Conservation (phyloP, 139 green algal genomes). For the Yamagishiella unicocca region DNA sequence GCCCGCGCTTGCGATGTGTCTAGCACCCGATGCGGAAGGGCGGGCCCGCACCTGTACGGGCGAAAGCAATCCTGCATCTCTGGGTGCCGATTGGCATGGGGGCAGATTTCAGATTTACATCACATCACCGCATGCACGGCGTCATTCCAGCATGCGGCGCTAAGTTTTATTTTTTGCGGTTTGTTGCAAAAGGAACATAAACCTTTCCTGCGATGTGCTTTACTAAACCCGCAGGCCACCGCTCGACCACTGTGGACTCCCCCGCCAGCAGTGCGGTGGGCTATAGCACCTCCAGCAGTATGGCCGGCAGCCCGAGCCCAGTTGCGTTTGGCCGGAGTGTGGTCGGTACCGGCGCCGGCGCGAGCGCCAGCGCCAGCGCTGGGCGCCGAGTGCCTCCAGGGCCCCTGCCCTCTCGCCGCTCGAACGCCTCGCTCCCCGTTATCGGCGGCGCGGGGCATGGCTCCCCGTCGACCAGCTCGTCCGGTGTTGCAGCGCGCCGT, state of each 20-base stretch:
- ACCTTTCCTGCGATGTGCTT: too few species aligned
- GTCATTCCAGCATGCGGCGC: too few species aligned
- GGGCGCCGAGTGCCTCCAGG: neutral
- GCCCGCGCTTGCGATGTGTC: too few species aligned
- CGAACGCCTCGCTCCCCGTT: neutral
- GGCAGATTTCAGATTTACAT: too few species aligned
- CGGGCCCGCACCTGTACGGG: too few species aligned
- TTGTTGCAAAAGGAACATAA: too few species aligned
- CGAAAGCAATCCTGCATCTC: too few species aligned
- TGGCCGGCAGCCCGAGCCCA: neutral
- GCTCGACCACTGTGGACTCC: neutral
- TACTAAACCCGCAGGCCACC: neutral
- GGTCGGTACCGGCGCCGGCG: neutral
- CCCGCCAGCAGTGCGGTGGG: neutral
- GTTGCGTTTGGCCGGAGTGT: slow-evolving; percentile 31
- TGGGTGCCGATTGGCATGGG: too few species aligned
- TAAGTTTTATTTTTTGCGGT: too few species aligned
- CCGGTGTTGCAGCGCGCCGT: neutral
- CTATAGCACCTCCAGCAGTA: neutral
- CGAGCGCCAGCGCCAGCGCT: neutral
- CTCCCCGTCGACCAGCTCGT: neutral
- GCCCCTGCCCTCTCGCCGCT: neutral
- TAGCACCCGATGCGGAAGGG: too few species aligned
- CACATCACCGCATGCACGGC: too few species aligned
- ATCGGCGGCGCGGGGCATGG: neutral